These are phyloP conservation scores for Taphrina pruni DNA, from an alignment of 1,139 yeast genomes.

Conservation along the genomic window DNA sequence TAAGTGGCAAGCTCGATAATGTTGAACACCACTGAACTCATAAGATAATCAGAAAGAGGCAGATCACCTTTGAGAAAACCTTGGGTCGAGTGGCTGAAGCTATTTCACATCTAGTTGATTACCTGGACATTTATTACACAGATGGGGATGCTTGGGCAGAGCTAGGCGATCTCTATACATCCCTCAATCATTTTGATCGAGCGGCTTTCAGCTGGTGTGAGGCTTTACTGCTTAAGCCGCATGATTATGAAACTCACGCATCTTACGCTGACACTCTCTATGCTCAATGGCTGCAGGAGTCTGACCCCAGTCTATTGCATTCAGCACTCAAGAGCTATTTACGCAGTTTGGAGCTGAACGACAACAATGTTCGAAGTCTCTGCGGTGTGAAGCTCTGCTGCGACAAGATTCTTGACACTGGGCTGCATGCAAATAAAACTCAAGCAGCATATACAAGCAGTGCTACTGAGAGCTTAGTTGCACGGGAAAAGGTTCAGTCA, in stretches of 20 bases:
- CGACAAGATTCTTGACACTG: not conserved
- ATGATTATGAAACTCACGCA: constrained; percentile 72
- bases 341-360: constrained; percentile 78
- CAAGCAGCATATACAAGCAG: not conserved
- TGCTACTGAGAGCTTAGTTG: not conserved
- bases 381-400: constrained; percentile 59
- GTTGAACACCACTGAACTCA: constrained; percentile 7
- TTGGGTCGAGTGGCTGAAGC: constrained; percentile 41
- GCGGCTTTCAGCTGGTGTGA: constrained; percentile 61
- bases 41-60: constrained; percentile 35
- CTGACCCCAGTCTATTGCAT: constrained; percentile 10
- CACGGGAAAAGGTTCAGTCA: not conserved
- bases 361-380: constrained; percentile 74
- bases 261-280: constrained; percentile 60
- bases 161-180: constrained; percentile 65
- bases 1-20: constrained; percentile 10
- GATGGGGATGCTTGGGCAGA: constrained; percentile 82
- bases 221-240: constrained; percentile 67
- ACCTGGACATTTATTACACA: constrained; percentile 65
- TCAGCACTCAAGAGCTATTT: constrained; percentile 62
- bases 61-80: constrained; percentile 40
- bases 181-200: constrained; percentile 56
- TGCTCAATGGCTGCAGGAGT: constrained; percentile 28
- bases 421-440: not conserved
- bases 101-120: constrained; percentile 59